Conservation (phyloP, 768 basidiomycete species). For the Lepiota venenata region DNA sequence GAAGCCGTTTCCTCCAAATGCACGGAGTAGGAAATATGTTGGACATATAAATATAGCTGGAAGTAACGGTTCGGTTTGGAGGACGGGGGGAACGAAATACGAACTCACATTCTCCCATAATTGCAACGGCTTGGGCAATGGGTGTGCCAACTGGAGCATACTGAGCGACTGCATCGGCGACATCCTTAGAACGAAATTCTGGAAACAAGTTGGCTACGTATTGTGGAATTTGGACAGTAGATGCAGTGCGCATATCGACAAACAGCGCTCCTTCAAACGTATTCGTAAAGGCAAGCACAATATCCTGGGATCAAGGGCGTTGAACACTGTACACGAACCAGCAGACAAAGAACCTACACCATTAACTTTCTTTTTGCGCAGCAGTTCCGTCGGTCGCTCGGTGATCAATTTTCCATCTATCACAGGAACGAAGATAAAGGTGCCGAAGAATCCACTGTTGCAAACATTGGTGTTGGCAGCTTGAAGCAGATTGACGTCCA, state of each 20-base stretch:
- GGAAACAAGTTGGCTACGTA: constrained; percentile 40
- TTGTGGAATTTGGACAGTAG: constrained; percentile 21
- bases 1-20: constrained; percentile 26
- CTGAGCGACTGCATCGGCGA: constrained; percentile 5
- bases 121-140: constrained; percentile 7
- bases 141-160: constrained; percentile 5
- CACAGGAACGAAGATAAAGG: constrained; percentile 40
- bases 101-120: constrained; percentile 12
- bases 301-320: constrained; percentile 18
- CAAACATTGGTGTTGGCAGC: constrained; percentile 29
- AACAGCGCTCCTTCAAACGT: constrained; percentile 34
- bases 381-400: constrained; percentile 34
- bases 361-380: constrained; percentile 36
- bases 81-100: background rate
- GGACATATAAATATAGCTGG: constrained; percentile 45
- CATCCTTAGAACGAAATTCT: constrained; percentile 23
- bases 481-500: constrained; percentile 29
- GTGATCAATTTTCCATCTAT: constrained; percentile 46
- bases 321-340: background rate
- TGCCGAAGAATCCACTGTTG: constrained; percentile 34
- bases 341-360: constrained; percentile 30
- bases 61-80: background rate
- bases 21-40: constrained; percentile 33
- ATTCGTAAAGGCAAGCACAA: constrained; percentile 36
- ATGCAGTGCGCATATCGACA: constrained; percentile 25